Evolutionary conservation across 1,284 basidiomycete genomes (phyloP).

Genomic region (Amylostereum chailletii): DNA sequence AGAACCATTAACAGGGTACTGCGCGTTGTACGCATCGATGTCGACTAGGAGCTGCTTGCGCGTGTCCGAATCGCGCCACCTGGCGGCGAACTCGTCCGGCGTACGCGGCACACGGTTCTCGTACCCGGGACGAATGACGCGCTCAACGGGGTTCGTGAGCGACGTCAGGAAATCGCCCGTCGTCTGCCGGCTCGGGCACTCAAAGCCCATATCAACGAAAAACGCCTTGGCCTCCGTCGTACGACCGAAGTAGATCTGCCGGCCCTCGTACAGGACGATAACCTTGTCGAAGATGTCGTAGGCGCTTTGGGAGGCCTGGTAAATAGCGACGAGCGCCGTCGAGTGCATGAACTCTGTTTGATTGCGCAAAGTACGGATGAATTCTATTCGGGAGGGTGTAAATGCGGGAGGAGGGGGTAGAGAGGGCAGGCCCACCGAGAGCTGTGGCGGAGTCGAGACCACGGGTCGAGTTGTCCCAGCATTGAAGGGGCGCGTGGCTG

Average conservation of each 20-base stretch:
- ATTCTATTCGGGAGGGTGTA: no score
- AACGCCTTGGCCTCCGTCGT: slow-evolving; percentile 50
- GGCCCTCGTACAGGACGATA: slow-evolving; percentile 60
- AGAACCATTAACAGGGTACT: slow-evolving; percentile 27
- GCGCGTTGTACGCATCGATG: slow-evolving; percentile 25
- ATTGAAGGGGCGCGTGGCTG: slow-evolving; percentile 8
- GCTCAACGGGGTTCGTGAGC: slow-evolving; percentile 55
- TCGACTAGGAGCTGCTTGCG: slow-evolving; percentile 23
- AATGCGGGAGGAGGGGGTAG: no score
- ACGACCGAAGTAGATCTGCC: slow-evolving; percentile 67
- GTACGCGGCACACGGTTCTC: slow-evolving; percentile 45
- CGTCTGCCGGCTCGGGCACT: slow-evolving; percentile 48
- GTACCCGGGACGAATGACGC: slow-evolving; percentile 40
- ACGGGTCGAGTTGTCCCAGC: slow-evolving; percentile 52
- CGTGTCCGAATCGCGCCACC: slow-evolving; percentile 23
- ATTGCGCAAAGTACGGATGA: slow-evolving; percentile 51
- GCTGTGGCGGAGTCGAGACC: slow-evolving; percentile 70
- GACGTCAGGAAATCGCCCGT: slow-evolving; percentile 61
- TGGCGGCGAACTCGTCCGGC: slow-evolving; percentile 47
- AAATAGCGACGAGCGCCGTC: slow-evolving; percentile 58
- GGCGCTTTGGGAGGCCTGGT: slow-evolving; percentile 55
- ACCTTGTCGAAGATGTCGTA: slow-evolving; percentile 61
- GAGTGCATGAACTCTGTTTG: slow-evolving; percentile 46
- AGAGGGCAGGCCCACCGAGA: no score
- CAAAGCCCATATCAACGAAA: slow-evolving; percentile 65